Evolutionary conservation across 1,284 basidiomycete species (phyloP).

Genomic region (Sphagnurus paluster): DNA sequence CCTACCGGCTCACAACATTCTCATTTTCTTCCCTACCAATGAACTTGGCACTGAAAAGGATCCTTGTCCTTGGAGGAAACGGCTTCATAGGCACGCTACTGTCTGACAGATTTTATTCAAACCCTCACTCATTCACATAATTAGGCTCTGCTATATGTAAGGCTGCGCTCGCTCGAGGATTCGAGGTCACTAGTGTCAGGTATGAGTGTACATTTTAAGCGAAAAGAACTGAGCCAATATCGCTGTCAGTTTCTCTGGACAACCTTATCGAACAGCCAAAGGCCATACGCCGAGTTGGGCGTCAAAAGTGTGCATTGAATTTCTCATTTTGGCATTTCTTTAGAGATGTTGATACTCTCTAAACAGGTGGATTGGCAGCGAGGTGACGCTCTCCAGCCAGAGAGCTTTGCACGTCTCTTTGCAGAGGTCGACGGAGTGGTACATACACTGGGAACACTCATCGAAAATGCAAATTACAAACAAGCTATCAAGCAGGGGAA

Average conservation of each 20-base stretch:
- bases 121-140: constrained; percentile 13
- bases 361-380: constrained; percentile 79
- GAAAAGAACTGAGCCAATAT: constrained; percentile 2
- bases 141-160: constrained; percentile 91
- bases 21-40: constrained; percentile 22
- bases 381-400: constrained; percentile 78
- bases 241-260: constrained; percentile 78
- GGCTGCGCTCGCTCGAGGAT: constrained; percentile 79
- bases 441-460: constrained; percentile 91
- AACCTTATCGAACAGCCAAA: constrained; percentile 83
- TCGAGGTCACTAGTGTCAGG: constrained; percentile 90
- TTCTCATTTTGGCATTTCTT: constrained; percentile 6
- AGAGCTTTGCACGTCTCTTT: constrained; percentile 72
- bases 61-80: constrained; percentile 92
- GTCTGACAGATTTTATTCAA: constrained; percentile 9
- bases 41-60: constrained; percentile 48
- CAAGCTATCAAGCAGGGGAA: constrained; percentile 59
- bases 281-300: constrained; percentile 91
- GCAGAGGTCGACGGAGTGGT: constrained; percentile 76
- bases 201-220: constrained; percentile 30
- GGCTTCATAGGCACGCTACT: constrained; percentile 79
- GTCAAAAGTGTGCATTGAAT: constrained; percentile 49
- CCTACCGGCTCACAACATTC: no score
- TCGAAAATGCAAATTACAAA: constrained; percentile 88
- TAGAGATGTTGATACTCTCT: constrained; percentile 8